Evolutionary conservation across 345 rosid species (phyloP), one percentile per base, ranked within the genome.

Genomic region (Cardamine resedifolia): DNA sequence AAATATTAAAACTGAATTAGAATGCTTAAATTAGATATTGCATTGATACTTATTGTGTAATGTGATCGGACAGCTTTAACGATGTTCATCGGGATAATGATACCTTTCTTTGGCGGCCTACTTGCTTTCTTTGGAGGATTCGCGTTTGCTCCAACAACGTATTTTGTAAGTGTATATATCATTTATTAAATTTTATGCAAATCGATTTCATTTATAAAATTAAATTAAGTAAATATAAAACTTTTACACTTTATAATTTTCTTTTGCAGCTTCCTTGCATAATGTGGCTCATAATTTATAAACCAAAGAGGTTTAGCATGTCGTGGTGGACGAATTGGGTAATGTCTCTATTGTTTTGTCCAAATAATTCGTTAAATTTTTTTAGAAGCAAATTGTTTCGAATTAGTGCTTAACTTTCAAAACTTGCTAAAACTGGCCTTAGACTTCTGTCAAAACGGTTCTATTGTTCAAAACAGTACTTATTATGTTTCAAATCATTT

Each of bases 101-200:
- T 90, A 66, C 96, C 96, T 2, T 90, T 90, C 84, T 90, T 90
- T 64, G 90, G 88, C 4, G 90, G 86, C 7, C 86, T 88, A 65
- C 91, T 90, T 8, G 87, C 88, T 23, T 90, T 87, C 82, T 87
- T 90, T 19, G 96, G 96, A 59, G 93, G 96, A 73, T 88, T 90
- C 53, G 94, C 88, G 23, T 90, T 88, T 72, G 89, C 96, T 43
- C 90, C 95, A 3, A 90, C 96, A 23, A 80, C 96, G 9, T 88
- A 85, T 73, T 88, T 88, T 50, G 92, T 90, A 73, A 85, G 92
- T 58, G 12, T 26, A 41, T 26, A 23, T 60, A 23, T 15, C 39
- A 7, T 2, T 14, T 58, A 27, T 20, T 7, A 12, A 15, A 1
- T 20, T 31, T 0, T 33, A 20, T 24, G 12, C 26, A 72, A n/a